Evolutionary conservation across 306 rosid genomes (phyloP), one percentile per base, ranked within the genome.

Genomic region (Vigna angularis): DNA sequence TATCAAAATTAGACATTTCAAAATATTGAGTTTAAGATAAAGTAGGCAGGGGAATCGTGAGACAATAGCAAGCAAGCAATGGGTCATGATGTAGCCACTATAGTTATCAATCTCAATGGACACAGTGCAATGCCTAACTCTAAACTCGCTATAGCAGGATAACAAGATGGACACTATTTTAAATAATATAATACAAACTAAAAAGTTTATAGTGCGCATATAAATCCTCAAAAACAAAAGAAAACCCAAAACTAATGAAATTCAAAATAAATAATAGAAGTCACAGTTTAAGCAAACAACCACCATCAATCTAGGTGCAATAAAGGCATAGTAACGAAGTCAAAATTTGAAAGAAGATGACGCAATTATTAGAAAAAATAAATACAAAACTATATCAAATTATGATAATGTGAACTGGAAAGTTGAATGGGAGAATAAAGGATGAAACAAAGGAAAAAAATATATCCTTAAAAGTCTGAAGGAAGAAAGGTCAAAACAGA

Each of bases 21-120:
- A 52, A 42, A 58, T 52, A 44, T 63, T 70, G 56, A 76, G 45
- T 58, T 74, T 65, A 52, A 63, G 58, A 75, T 36, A 62, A 30
- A 30, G 24, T 40, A 62, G 61, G 61, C 38, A 12, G 34, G 58
- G 58, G 44, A 70, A 38, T 59, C 61, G 72, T 30, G 7, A 66
- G 18, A 74, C 76, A 67, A 47, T 7, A 55, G 53, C 48, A 80
- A 73, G 61, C 75, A 44, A 55, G 47, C 26, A 42, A 59, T 10
- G 12, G 69, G n/a, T 17, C 49, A 28, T 76, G 74, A 28, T 4
- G 9, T 40, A 15, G 45, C 51, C 18, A 30, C 13, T 1, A 1
- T 26, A 57, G 34, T 24, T 57, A 57, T 57, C 36, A 57, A 24
- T 57, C 32, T 57, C 16, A 7, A 57, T 4, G 34, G 13, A 17